Conservation (phyloP, 1,284 basidiomycete species). For the Heliocybe sulcata region DNA sequence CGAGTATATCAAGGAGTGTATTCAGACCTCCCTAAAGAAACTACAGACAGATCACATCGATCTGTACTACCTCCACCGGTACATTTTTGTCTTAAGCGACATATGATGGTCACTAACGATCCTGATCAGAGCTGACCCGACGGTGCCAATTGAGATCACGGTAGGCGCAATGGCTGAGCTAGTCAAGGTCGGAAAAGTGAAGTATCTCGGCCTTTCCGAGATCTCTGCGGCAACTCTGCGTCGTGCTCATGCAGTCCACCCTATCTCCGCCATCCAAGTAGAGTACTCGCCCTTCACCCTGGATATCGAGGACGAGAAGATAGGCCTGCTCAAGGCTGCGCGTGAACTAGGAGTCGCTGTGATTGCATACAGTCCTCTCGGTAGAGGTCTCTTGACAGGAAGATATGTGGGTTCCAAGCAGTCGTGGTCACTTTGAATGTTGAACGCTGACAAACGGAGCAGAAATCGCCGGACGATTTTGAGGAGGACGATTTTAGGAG, state of each 20-base stretch:
- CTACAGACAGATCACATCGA: slow-evolving; percentile 39
- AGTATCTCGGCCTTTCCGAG: slow-evolving; percentile 58
- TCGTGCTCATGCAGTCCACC: slow-evolving; percentile 54
- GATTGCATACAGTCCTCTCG: slow-evolving; percentile 57
- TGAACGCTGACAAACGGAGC: background rate
- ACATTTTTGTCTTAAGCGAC: slow-evolving; percentile 3
- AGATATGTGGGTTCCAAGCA: slow-evolving; percentile 27
- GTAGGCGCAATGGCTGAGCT: slow-evolving; percentile 45
- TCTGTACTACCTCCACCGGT: slow-evolving; percentile 37
- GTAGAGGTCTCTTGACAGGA: slow-evolving; percentile 57
- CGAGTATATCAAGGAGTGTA: slow-evolving; percentile 25
- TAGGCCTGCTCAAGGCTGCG: slow-evolving; percentile 39
- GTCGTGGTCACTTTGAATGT: background rate
- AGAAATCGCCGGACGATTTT: slow-evolving; percentile 18
- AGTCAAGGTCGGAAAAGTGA: slow-evolving; percentile 57
- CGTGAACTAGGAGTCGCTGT: slow-evolving; percentile 46
- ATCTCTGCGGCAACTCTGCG: slow-evolving; percentile 49
- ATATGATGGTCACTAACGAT: background rate
- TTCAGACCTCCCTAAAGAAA: slow-evolving; percentile 28
- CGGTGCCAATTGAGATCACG: slow-evolving; percentile 41
- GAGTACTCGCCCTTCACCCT: slow-evolving; percentile 59
- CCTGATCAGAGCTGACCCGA: slow-evolving; percentile 29
- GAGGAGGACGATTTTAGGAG: slow-evolving; percentile 21
- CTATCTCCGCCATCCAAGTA: slow-evolving; percentile 55
- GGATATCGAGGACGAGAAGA: slow-evolving; percentile 41